Evolutionary conservation across 78 protist genomes (phyloP).

Genomic region (Emiliania huxleyi): DNA sequence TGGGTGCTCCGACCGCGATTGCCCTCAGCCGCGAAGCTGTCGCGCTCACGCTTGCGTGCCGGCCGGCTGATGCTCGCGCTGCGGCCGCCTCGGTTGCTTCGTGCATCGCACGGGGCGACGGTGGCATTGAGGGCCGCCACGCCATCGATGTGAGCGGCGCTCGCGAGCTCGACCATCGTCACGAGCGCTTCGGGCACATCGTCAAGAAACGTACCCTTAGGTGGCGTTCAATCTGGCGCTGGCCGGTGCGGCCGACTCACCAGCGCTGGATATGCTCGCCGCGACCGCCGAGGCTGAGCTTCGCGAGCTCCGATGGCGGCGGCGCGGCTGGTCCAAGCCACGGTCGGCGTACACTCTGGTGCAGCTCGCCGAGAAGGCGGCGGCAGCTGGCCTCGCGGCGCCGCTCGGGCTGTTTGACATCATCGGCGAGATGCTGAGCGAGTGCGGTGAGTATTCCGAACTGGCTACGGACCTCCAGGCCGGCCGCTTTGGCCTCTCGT

Average conservation of each 20-base stretch:
- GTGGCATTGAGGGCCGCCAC: neutral
- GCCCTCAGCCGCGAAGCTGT: neutral
- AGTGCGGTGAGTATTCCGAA: neutral
- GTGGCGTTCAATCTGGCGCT: neutral
- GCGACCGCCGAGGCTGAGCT: neutral
- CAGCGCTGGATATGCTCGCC: neutral
- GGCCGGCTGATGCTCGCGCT: neutral
- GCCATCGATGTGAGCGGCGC: neutral
- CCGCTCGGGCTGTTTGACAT: neutral
- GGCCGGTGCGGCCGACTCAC: neutral
- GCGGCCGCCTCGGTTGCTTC: neutral
- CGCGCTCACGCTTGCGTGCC: neutral
- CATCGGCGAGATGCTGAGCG: neutral
- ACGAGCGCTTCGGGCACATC: no score
- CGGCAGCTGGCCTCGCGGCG: neutral
- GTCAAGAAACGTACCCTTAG: no score
- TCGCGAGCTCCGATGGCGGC: neutral
- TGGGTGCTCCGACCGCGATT: no score
- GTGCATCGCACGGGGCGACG: neutral
- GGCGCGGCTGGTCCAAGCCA: neutral
- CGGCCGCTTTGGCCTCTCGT: neutral
- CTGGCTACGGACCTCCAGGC: neutral
- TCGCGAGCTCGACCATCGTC: no score
- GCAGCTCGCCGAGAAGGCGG: neutral
- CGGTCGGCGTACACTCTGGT: neutral